Evolutionary conservation across 345 rosid species (phyloP), one percentile per base, ranked within the genome.

Genomic region (Arabis alpina): DNA sequence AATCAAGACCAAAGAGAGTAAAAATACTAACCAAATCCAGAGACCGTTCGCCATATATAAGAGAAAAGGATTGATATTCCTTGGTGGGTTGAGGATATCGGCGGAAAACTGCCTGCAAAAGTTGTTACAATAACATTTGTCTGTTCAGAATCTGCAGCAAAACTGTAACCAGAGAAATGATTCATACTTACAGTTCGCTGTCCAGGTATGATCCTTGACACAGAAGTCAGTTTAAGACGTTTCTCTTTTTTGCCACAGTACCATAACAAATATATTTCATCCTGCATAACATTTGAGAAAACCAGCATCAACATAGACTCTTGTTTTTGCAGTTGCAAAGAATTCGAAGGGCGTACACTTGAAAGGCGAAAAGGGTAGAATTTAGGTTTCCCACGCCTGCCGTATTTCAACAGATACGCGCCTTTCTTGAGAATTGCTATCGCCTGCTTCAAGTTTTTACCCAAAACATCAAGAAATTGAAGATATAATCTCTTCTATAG

Each of bases 1-100:
- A 19, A 19, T 19, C 23, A 19, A 19, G 23, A 19, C 23, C 23
- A 19, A 19, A 19, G 23, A 19, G 23, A 19, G 23, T 19, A 19
- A 68, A 58, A 52, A 45, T 15, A 76, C 82, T 16, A 28, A 90
- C 93, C 88, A 88, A 80, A 77, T 90, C 96, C 23, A 90, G 72
- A 53, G 96, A 86, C 2, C 93, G 78, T 39, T 83, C 84, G 74
- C 81, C 83, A 63, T 90, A 87, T 51, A 87, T 76, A 68, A 90
- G 96, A 61, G 93, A 90, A 81, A 90, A 88, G 3, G 96, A 90
- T 47, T 84, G 90, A 55, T 88, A 85, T 67, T 90, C 93, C 77
- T 90, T 90, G 49, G 89, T 82, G 13, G 93, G 91, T 44, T 86
- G 90, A 61, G 88, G 93, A 70, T 82, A 77, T 34, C 96, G 75